These are phyloP conservation scores for Phytophthora pini DNA, from an alignment of 352 stramenopile genomes.

Conservation along the genomic window DNA sequence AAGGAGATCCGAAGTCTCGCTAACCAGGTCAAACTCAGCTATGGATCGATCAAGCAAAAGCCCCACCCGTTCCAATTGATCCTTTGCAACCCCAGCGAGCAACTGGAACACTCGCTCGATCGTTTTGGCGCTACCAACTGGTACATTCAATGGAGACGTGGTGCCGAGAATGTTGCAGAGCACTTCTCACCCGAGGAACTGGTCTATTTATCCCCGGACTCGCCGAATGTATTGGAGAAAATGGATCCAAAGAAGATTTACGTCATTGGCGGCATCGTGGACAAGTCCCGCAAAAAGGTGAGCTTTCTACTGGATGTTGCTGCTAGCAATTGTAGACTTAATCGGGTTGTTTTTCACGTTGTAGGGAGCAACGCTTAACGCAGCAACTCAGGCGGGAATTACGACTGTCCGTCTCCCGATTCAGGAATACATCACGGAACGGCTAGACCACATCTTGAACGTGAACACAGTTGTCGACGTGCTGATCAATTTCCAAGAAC, in stretches of 20 bases:
- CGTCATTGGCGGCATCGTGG: constrained; percentile 83
- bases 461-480: constrained; percentile 83
- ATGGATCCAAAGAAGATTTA: constrained; percentile 77
- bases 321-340: background rate
- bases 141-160: constrained; percentile 62
- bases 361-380: constrained; percentile 61
- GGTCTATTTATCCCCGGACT: constrained; percentile 82
- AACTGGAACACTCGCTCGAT: constrained; percentile 54
- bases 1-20: constrained; percentile 78
- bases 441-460: constrained; percentile 82
- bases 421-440: constrained; percentile 71
- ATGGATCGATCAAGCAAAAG: constrained; percentile 74
- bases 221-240: constrained; percentile 61
- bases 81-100: constrained; percentile 61
- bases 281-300: constrained; percentile 79
- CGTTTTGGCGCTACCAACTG: constrained; percentile 72
- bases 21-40: constrained; percentile 84
- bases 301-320: background rate
- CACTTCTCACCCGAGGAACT: constrained; percentile 49
- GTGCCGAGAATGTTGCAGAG: constrained; percentile 36
- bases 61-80: constrained; percentile 66
- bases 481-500: constrained; percentile 59
- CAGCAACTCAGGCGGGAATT: constrained; percentile 55
- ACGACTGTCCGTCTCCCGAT: constrained; percentile 71
- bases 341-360: background rate